Percentiles rank a stretch among this genome's conserved stretches.
Evolutionary conservation across 495 filamentous ascomycete species (phyloP).

Genomic region (Aspergillus sparsus): DNA sequence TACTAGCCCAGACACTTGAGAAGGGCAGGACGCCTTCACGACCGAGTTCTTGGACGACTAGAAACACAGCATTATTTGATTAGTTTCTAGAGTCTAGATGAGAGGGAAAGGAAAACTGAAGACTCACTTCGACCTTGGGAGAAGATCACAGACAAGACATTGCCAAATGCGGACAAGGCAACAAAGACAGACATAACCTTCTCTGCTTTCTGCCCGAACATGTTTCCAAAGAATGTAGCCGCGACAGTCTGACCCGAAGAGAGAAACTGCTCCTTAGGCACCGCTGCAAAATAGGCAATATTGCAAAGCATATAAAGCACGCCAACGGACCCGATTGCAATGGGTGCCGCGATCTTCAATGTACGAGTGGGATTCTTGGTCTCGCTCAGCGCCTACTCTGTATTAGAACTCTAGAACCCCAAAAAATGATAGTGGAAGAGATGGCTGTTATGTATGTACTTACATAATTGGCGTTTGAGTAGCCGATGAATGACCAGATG

Average conservation of each 20-base stretch:
- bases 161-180: slow-evolving; percentile 70
- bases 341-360: slow-evolving; percentile 62
- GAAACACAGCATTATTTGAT: background rate
- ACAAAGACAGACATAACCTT: slow-evolving; percentile 68
- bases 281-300: slow-evolving; percentile 71
- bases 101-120: slow-evolving; percentile 3
- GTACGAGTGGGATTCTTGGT: slow-evolving; percentile 63
- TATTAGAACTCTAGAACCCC: background rate
- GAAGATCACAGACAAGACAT: slow-evolving; percentile 69
- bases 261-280: slow-evolving; percentile 63
- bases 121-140: slow-evolving; percentile 59
- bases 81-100: slow-evolving; percentile 1
- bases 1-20: slow-evolving; percentile 63
- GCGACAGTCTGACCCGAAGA: slow-evolving; percentile 61
- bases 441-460: slow-evolving; percentile 10
- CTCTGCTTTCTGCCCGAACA: slow-evolving; percentile 60
- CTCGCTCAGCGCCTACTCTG: slow-evolving; percentile 57
- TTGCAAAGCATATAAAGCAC: slow-evolving; percentile 70
- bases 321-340: slow-evolving; percentile 60
- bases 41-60: slow-evolving; percentile 63
- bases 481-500: slow-evolving; percentile 68
- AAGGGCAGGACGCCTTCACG: slow-evolving; percentile 66
- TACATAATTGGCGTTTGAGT: slow-evolving; percentile 61
- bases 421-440: background rate
- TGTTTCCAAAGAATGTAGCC: slow-evolving; percentile 65